Evolutionary conservation across 371 early-diverging fungal genomes (phyloP).

Genomic region (Vairimorpha ceranae): DNA sequence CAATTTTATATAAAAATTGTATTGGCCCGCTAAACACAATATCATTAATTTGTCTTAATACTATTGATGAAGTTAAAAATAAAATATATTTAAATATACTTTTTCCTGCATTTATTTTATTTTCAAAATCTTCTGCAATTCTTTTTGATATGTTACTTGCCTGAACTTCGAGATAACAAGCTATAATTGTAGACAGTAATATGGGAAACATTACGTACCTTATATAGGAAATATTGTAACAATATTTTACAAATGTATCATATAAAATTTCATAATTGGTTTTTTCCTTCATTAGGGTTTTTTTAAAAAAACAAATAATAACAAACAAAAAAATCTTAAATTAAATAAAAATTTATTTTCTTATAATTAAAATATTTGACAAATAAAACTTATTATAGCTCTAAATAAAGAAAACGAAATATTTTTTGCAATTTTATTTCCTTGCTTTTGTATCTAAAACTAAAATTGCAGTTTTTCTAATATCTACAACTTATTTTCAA

Average conservation of each 20-base stretch:
- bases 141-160: background rate
- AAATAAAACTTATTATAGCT: too few species aligned
- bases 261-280: background rate
- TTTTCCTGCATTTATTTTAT: background rate
- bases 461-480: too few species aligned
- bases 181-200: conserved; percentile 5
- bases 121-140: background rate
- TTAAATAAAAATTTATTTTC: background rate
- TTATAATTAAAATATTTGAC: too few species aligned
- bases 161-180: conserved; percentile 4
- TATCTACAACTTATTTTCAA: too few species aligned
- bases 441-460: too few species aligned
- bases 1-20: conserved; percentile 45
- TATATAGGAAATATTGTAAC: conserved; percentile 5
- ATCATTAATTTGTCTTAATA: conserved; percentile 45
- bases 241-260: conserved; percentile 10
- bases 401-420: too few species aligned
- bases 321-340: background rate
- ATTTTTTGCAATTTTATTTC: too few species aligned
- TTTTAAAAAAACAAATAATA: background rate
- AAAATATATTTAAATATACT: background rate
- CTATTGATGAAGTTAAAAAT: background rate
- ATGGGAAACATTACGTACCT: background rate
- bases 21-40: conserved; percentile 47
- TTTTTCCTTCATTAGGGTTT: background rate